A percentile compares a stretch with the other conserved stretches of the same genome.
Conservation (phyloP, 2,329 filamentous ascomycete genomes). For the Microdochium bolleyi region DNA sequence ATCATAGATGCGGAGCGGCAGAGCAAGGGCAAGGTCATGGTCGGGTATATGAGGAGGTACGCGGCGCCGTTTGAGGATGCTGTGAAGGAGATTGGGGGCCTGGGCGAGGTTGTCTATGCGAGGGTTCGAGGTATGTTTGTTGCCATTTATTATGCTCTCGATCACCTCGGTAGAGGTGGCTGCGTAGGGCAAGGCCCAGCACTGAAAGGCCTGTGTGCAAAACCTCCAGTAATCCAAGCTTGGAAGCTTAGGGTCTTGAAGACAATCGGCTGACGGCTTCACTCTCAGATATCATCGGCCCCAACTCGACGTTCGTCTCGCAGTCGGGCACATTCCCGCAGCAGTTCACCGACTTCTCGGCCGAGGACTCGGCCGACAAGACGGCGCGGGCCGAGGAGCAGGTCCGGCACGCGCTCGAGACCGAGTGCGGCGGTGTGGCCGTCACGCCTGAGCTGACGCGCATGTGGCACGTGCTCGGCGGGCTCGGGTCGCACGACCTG, state of each 20-base stretch:
- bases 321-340: slow-evolving; percentile 39
- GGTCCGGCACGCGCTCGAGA: background rate
- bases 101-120: slow-evolving; percentile 42
- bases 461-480: slow-evolving; percentile 33
- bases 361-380: slow-evolving; percentile 17
- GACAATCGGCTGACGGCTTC: slow-evolving; percentile 1
- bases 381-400: slow-evolving; percentile 2
- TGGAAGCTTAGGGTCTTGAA: too few species aligned
- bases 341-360: slow-evolving; percentile 26
- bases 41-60: slow-evolving; percentile 50
- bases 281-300: slow-evolving; percentile 38
- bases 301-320: slow-evolving; percentile 37
- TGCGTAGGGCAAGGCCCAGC: too few species aligned
- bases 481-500: slow-evolving; percentile 45
- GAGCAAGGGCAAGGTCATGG: slow-evolving; percentile 34
- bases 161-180: background rate
- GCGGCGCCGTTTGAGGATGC: slow-evolving; percentile 39
- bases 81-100: slow-evolving; percentile 36
- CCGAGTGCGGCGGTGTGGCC: background rate
- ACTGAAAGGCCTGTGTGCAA: too few species aligned
- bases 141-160: slow-evolving; percentile 1
- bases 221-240: too few species aligned
- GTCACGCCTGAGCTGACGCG: slow-evolving; percentile 4
- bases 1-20: slow-evolving; percentile 40
- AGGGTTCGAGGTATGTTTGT: slow-evolving; percentile 24